Evolutionary conservation across 2,329 filamentous ascomycete species (phyloP).

Genomic region (Dothideomycetidae sp.): DNA sequence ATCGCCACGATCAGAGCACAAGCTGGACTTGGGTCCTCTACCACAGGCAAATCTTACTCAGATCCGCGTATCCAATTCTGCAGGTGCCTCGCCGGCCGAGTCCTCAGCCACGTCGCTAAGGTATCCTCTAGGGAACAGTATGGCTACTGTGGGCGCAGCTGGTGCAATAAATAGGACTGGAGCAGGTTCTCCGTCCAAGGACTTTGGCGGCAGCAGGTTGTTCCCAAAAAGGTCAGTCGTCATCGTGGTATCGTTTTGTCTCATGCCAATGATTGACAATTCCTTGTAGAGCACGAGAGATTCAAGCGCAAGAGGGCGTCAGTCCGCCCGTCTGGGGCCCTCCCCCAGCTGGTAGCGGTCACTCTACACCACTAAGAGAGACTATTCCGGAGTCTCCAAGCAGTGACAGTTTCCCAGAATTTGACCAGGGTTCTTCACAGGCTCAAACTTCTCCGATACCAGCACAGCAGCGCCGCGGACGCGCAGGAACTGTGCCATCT

Average conservation of each 20-base stretch:
- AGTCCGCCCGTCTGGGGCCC: slow-evolving; percentile 70
- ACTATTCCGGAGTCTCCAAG: slow-evolving; percentile 95
- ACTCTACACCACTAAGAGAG: slow-evolving; percentile 89
- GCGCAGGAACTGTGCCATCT: slow-evolving; percentile 92
- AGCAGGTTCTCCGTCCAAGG: slow-evolving; percentile 92
- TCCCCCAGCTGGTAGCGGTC: slow-evolving; percentile 86
- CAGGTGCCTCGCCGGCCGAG: slow-evolving; percentile 66
- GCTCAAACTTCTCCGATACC: slow-evolving; percentile 34
- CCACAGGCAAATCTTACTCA: slow-evolving; percentile 52
- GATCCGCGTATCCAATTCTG: slow-evolving; percentile 64
- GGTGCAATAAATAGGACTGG: slow-evolving; percentile 55
- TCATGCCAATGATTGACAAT: slow-evolving; percentile 12
- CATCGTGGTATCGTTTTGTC: too few species aligned
- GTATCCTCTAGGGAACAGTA: slow-evolving; percentile 55
- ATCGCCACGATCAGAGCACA: slow-evolving; percentile 60
- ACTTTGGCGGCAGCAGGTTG: slow-evolving; percentile 57
- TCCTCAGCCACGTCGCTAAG: slow-evolving; percentile 49
- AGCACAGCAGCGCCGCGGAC: slow-evolving; percentile 57
- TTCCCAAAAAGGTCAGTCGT: slow-evolving; percentile 77
- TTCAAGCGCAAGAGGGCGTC: slow-evolving; percentile 89
- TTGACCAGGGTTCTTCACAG: slow-evolving; percentile 52
- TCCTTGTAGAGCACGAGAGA: slow-evolving; percentile 68
- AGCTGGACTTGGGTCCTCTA: slow-evolving; percentile 72
- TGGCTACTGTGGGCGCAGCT: slow-evolving; percentile 38
- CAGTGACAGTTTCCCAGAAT: slow-evolving; percentile 82